Conservation (phyloP, 2,329 filamentous ascomycete species). For the Sphaerulina musiva region DNA sequence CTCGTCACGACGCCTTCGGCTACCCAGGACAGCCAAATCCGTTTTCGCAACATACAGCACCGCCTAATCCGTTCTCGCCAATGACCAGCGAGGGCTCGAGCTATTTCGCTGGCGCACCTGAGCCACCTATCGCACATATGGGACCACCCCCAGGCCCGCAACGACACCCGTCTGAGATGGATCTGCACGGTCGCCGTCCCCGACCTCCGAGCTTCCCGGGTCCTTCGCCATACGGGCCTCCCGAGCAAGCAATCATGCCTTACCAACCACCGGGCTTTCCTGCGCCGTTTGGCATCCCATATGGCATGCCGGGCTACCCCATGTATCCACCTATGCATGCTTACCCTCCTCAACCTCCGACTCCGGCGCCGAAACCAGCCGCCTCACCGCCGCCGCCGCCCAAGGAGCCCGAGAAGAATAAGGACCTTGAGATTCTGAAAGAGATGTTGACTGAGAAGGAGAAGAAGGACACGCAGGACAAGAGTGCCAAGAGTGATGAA, state of each 20-base stretch:
- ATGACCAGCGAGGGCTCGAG: conserved; percentile 25
- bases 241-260: conserved; percentile 25
- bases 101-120: conserved; percentile 35
- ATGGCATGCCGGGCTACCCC: conserved; percentile 19
- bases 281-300: conserved; percentile 14
- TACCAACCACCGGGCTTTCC: conserved; percentile 22
- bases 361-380: conserved; percentile 11
- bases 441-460: conserved; percentile 21
- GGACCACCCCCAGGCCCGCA: conserved; percentile 20
- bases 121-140: conserved; percentile 12
- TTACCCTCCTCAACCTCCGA: conserved; percentile 19
- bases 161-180: conserved; percentile 23
- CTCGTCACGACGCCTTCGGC: conserved; percentile 35
- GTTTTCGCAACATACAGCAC: conserved; percentile 31
- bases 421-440: conserved; percentile 22
- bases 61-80: conserved; percentile 30
- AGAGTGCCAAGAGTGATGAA: conserved; percentile 24
- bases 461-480: conserved; percentile 16
- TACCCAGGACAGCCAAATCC: conserved; percentile 35
- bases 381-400: conserved; percentile 23
- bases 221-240: conserved; percentile 23
- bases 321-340: conserved; percentile 18
- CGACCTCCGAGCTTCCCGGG: conserved; percentile 29
- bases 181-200: conserved; percentile 14
- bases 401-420: conserved; percentile 19